These are phyloP conservation scores for Ganoderma sinense DNA, from an alignment of 1,284 basidiomycete species.

Conservation along the genomic window DNA sequence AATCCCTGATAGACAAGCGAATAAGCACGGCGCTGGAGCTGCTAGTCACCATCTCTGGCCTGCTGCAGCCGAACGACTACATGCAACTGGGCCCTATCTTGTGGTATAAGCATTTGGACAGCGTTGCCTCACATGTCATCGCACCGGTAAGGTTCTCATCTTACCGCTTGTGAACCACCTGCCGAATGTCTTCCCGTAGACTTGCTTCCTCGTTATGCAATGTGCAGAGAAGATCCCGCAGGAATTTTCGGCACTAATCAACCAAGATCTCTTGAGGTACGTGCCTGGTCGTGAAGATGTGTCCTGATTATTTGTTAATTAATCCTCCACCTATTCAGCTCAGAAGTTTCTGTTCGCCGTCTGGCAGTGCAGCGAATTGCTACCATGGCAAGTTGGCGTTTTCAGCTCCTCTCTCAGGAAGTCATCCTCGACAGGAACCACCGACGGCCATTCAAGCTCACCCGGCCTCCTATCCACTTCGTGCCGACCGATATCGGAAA, in stretches of 20 bases:
- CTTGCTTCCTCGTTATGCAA: slow-evolving; percentile 75
- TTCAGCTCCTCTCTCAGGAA: slow-evolving; percentile 67
- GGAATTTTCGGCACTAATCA: slow-evolving; percentile 56
- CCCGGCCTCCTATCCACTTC: slow-evolving; percentile 68
- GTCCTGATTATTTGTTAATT: not conserved
- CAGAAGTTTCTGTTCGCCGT: slow-evolving; percentile 53
- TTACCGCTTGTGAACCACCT: too few species aligned
- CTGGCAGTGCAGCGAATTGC: slow-evolving; percentile 60
- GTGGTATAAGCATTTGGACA: slow-evolving; percentile 63
- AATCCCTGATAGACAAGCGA: slow-evolving; percentile 54
- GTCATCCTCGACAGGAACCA: slow-evolving; percentile 65
- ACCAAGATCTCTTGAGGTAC: slow-evolving; percentile 64
- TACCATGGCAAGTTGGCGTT: slow-evolving; percentile 67
- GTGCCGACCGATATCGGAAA: slow-evolving; percentile 77
- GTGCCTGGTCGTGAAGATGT: slow-evolving; percentile 11
- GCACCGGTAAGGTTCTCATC: slow-evolving; percentile 50
- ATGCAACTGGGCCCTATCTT: slow-evolving; percentile 55
- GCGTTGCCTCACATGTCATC: slow-evolving; percentile 49
- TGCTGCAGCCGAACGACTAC: slow-evolving; percentile 58
- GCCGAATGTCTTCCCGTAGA: slow-evolving; percentile 43
- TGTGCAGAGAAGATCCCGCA: slow-evolving; percentile 67
- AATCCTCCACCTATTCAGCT: slow-evolving; percentile 41
- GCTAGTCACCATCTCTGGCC: slow-evolving; percentile 64
- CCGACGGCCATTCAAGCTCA: slow-evolving; percentile 70
- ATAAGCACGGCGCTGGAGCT: slow-evolving; percentile 58